Base-by-base conservation (phyloP, 2,329 filamentous ascomycete genomes). In the Epichloe gansuensis region DNA sequence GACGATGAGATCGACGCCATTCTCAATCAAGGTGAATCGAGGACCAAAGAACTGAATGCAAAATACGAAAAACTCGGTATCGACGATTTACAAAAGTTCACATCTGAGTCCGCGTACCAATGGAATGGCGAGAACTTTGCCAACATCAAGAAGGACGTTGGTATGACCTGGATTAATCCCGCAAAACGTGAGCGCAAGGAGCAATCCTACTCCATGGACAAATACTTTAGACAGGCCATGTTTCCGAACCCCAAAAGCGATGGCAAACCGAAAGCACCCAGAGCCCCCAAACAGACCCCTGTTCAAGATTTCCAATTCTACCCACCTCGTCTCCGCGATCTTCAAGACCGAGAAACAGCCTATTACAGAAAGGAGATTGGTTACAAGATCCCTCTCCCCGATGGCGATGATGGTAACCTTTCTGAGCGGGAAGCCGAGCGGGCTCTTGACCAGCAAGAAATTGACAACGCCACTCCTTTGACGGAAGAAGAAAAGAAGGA, bases 231-330 rank as follows among this genome's bases (percentile, higher is more conserved):
- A 59, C 85, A 94, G 62, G 88, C 90, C 9, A 80, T 98, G 63
- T 86, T 87, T 61, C 77, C 77, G 11, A 78, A 81, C 38, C 93
- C 88, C 83, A 89, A 68, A 82, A 85, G 88, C 41, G 90, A 96
- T 56, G 80, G 87, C 28, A 96, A 96, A 68, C 91, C 91, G 8
- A 95, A 95, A 70, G 88, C 93, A 21, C 94, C 93, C n/a, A 83
- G 91, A 52, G 89, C 93, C 9, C 93, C 93, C 0, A 95, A 94
- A 70, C 93, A 98, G 66, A 82, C 95, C 50, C 75, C 83, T 4
- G 86, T 95, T 42, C 91, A 97, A 62, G 93, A 98, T 68, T 97
- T 95, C 68, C 93, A 98, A 63, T 98, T 98, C 72, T 98, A 95
- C 68, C 91, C 91, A 0, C 76, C 83, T 0, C 80, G 84, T 45